Percentiles rank a stretch among this genome's conserved stretches.
These are phyloP conservation scores for Penicillium tannophilum DNA, from an alignment of 495 filamentous ascomycete genomes.

Conservation along the genomic window DNA sequence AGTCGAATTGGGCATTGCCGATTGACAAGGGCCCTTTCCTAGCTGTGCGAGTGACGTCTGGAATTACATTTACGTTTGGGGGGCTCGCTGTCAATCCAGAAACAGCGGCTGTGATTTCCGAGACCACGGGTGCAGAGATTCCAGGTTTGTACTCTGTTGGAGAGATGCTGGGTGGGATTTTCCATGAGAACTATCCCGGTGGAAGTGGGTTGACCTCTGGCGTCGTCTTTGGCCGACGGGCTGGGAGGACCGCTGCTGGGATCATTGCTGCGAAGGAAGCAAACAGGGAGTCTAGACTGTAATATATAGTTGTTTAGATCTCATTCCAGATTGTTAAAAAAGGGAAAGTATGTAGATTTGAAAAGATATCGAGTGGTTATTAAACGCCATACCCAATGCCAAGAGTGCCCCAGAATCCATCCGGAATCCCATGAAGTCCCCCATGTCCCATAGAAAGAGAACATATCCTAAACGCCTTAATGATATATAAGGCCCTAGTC, in stretches of 20 bases:
- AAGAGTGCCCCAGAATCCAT: neutral
- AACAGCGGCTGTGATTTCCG: conserved; percentile 48
- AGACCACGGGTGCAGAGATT: conserved; percentile 42
- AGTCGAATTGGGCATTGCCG: conserved; percentile 66
- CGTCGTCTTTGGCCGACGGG: conserved; percentile 57
- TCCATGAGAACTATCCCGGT: conserved; percentile 65
- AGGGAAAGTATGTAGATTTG: neutral
- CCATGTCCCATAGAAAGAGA: neutral
- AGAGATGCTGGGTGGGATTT: conserved; percentile 66
- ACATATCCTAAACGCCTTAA: neutral
- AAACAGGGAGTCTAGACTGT: neutral
- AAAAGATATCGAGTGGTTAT: neutral
- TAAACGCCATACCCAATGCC: neutral
- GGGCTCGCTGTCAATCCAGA: conserved; percentile 55
- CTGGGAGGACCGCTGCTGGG: conserved; percentile 37
- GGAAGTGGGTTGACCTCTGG: conserved; percentile 64
- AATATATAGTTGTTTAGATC: neutral
- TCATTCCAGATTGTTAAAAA: neutral
- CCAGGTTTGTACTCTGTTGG: conserved; percentile 58
- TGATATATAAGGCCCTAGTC: neutral
- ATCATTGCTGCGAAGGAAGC: conserved; percentile 2
- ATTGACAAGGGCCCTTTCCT: conserved; percentile 57
- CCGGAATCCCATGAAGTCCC: neutral
- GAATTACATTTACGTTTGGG: conserved; percentile 69
- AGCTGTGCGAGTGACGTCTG: conserved; percentile 60